Evolutionary conservation across 2,329 filamentous ascomycete species (phyloP), one percentile per base, ranked within the genome.

Genomic region (Camptophora hylomeconis): DNA sequence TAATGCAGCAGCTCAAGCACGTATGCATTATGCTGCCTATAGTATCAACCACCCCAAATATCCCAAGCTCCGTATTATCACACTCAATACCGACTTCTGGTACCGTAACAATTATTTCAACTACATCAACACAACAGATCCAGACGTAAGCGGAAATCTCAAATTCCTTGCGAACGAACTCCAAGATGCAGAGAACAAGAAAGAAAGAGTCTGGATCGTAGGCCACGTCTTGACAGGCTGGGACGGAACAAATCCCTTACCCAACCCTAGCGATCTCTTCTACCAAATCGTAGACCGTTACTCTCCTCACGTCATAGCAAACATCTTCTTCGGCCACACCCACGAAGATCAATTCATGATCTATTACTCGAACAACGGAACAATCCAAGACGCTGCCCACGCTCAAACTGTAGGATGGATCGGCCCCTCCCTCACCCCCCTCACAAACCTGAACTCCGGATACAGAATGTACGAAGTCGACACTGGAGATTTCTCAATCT

Each of bases 381-480:
- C 64, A 0, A 41, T 53, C 1, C 55, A 49, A 21, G 50, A 50
- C 24, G 42, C 47, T 3, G 45, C 45, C 8, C 60, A 54, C 5
- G 65, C 65, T 3, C 42, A 66, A n/a, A 58, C 53, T 5, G 49
- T 57, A 2, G 64, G 60, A 17, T 69, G 65, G 64, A 63, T 69
- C 25, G 58, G 58, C 1, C 65, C 65, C 1, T 58, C 51, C 19
- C 50, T 69, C 7, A 68, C 65, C 0, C 65, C 65, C 0, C 40
- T 68, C n/a, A 69, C 60, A 2, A 67, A 68, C 33, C 45, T 69
- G 14, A 69, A 69, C 45, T 60, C 55, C 15, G 65, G 60, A 0
- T 69, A 62, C 52, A 51, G 66, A 12, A 48, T 68, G 46, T 69
- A 69, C 42, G 60, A 66, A 41, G 62, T 70, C 9, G 65, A 70